phyloP scores from a whole-genome alignment of 2,329 filamentous ascomycete species.

The Helminthosporium solani region DNA sequence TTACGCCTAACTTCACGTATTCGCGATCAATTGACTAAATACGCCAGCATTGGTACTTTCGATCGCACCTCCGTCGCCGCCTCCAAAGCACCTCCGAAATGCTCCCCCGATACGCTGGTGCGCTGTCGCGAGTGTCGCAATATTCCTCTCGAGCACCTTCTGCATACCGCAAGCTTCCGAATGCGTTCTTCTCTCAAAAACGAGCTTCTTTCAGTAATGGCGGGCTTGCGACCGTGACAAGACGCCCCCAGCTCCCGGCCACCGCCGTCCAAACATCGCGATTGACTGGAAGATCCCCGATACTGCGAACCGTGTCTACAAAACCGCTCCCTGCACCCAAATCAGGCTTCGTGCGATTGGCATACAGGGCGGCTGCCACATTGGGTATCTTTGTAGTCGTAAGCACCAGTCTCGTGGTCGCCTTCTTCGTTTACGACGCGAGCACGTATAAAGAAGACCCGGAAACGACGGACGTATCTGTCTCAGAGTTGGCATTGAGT shows the following conservation, averaged over 20 bases:
- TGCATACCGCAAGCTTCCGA: slow-evolving; percentile 9
- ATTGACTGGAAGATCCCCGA: slow-evolving; percentile 18
- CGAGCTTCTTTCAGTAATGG: slow-evolving; percentile 31
- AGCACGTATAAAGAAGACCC: slow-evolving; percentile 79
- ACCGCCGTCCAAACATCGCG: slow-evolving; percentile 19
- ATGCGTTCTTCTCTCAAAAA: slow-evolving; percentile 13
- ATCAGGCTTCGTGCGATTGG: slow-evolving; percentile 51
- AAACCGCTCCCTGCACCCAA: slow-evolving; percentile 32
- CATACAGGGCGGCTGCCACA: slow-evolving; percentile 69
- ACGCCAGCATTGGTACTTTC: slow-evolving; percentile 1
- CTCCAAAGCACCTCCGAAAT: slow-evolving; percentile 18
- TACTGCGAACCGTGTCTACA: slow-evolving; percentile 30
- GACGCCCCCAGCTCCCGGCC: slow-evolving; percentile 25
- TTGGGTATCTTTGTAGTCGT: slow-evolving; percentile 75
- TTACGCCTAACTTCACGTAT: not conserved
- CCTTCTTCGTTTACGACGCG: slow-evolving; percentile 92
- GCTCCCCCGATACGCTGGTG: slow-evolving; percentile 33
- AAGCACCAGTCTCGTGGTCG: slow-evolving; percentile 67
- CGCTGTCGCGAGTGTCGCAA: slow-evolving; percentile 29
- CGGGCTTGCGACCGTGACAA: slow-evolving; percentile 19
- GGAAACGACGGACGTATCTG: slow-evolving; percentile 69
- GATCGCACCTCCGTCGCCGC: not conserved
- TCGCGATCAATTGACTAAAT: slow-evolving; percentile 15
- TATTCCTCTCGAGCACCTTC: slow-evolving; percentile 19
- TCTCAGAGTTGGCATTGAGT: slow-evolving; percentile 80